Conservation (phyloP, 768 basidiomycete species). For the Pleurotus salmoneostramineus region DNA sequence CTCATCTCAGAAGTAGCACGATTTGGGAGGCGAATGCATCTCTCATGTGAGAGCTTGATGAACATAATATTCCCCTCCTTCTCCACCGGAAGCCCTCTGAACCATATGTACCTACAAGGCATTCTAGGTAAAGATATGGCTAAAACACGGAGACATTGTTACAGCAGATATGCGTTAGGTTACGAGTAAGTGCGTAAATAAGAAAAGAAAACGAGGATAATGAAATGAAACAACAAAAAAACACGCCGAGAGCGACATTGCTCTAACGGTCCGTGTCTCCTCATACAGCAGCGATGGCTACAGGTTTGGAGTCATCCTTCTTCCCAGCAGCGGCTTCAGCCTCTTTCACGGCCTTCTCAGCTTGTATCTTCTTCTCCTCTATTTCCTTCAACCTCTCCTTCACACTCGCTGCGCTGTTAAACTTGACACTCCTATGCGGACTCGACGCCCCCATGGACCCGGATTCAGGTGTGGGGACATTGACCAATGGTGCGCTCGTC, state of each 20-base stretch:
- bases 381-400: slow-evolving; percentile 52
- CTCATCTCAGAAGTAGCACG: too few species aligned
- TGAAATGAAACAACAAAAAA: slow-evolving; percentile 9
- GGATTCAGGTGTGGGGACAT: slow-evolving; percentile 55
- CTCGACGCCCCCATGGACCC: slow-evolving; percentile 63
- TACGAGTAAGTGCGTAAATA: slow-evolving; percentile 8
- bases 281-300: slow-evolving; percentile 36
- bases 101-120: background rate
- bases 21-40: too few species aligned
- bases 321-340: slow-evolving; percentile 57
- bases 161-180: slow-evolving; percentile 6
- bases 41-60: too few species aligned
- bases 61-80: too few species aligned
- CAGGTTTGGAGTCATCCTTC: slow-evolving; percentile 54
- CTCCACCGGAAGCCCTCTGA: too few species aligned
- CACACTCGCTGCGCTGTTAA: slow-evolving; percentile 42
- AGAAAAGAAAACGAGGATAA: background rate
- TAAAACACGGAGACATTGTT: background rate
- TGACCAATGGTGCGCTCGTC: slow-evolving; percentile 56
- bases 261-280: background rate
- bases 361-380: slow-evolving; percentile 59
- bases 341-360: slow-evolving; percentile 62
- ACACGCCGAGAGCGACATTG: background rate
- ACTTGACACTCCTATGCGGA: slow-evolving; percentile 66
- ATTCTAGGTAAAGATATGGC: background rate